Evolutionary conservation across 495 filamentous ascomycete species (phyloP).

Genomic region (Lasiosphaeriaceae sp.): DNA sequence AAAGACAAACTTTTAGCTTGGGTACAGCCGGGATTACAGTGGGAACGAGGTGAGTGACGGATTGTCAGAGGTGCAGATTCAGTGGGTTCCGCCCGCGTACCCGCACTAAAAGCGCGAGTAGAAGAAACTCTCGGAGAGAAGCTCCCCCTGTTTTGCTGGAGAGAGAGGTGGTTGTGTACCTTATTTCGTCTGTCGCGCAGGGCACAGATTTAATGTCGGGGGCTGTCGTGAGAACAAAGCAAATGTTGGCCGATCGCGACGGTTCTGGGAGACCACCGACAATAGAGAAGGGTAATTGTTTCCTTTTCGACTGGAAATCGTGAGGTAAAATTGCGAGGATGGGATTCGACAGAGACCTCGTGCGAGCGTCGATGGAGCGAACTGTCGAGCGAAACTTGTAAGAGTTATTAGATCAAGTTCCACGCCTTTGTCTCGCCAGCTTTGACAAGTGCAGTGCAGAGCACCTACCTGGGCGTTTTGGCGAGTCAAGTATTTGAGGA

Average conservation of each 20-base stretch:
- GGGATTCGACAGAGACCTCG: too few species aligned
- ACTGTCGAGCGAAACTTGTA: background rate
- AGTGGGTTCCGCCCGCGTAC: slow-evolving; percentile 18
- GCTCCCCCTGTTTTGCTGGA: background rate
- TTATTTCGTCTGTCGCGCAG: too few species aligned
- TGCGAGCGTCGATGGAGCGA: too few species aligned
- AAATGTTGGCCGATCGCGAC: background rate
- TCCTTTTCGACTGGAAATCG: background rate
- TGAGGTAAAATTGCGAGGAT: background rate
- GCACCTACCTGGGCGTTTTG: background rate
- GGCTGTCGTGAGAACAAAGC: too few species aligned
- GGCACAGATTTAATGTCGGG: too few species aligned
- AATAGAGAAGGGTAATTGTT: background rate
- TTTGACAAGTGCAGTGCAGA: too few species aligned
- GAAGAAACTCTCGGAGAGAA: background rate
- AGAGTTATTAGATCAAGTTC: background rate
- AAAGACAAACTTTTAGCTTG: background rate
- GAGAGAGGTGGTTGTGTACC: background rate
- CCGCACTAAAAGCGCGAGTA: slow-evolving; percentile 8
- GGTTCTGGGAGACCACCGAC: background rate
- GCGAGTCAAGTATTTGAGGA: background rate
- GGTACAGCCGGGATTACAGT: background rate
- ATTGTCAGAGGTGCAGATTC: slow-evolving; percentile 1
- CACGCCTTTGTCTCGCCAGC: background rate
- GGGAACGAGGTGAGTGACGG: background rate